These are phyloP conservation scores for Penicillium hesseltinei DNA, from an alignment of 2,329 filamentous ascomycete species.

Conservation along the genomic window DNA sequence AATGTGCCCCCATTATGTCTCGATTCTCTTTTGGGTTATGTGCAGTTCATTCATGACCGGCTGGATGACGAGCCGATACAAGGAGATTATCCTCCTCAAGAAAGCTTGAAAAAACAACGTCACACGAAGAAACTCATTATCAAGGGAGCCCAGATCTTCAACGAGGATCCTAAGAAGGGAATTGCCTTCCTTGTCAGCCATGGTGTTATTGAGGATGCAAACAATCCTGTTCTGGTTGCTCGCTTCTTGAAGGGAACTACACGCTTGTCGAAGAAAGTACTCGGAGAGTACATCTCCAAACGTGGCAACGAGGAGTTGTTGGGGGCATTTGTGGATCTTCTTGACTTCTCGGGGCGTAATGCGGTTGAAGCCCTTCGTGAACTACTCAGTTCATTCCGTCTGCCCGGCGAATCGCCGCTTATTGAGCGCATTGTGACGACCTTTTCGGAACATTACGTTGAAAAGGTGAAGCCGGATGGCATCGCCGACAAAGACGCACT, in stretches of 20 bases:
- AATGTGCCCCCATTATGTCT: conserved; percentile 94
- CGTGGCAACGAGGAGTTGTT: conserved; percentile 82
- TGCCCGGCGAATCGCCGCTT: conserved; percentile 87
- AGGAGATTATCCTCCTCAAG: conserved; percentile 66
- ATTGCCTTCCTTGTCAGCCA: conserved; percentile 81
- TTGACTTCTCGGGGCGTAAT: conserved; percentile 81
- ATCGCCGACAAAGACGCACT: conserved; percentile 84
- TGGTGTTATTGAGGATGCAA: conserved; percentile 75
- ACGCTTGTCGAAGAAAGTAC: conserved; percentile 80
- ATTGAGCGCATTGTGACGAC: conserved; percentile 89
- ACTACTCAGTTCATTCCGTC: conserved; percentile 85
- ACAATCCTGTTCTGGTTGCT: conserved; percentile 76
- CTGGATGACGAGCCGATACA: conserved; percentile 66
- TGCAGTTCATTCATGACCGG: conserved; percentile 88
- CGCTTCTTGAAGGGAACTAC: conserved; percentile 83
- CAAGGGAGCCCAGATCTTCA: conserved; percentile 84
- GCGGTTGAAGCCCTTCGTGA: conserved; percentile 86
- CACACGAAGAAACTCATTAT: conserved; percentile 84
- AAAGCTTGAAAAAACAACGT: conserved; percentile 67
- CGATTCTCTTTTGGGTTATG: conserved; percentile 83
- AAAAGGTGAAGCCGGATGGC: conserved; percentile 65
- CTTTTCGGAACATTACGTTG: conserved; percentile 83
- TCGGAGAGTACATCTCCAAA: conserved; percentile 93
- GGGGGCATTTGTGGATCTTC: conserved; percentile 77
- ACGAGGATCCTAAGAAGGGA: conserved; percentile 87